A percentile compares a stretch with the other conserved stretches of the same genome.
phyloP scores from a whole-genome alignment of 768 basidiomycete genomes.

The Boletales sp. region DNA sequence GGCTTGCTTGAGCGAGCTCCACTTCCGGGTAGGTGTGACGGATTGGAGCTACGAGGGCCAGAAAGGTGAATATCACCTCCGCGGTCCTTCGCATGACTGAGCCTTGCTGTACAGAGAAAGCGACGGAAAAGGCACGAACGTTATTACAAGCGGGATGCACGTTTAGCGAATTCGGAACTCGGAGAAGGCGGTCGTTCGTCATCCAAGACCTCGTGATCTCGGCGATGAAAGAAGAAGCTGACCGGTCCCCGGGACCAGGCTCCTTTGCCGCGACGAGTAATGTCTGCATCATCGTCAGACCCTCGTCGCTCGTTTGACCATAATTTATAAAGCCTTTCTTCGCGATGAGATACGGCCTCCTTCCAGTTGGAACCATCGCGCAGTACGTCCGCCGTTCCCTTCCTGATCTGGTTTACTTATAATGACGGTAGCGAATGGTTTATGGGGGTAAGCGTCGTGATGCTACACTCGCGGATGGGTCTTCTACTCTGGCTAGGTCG shows the following conservation, averaged over 20 bases:
- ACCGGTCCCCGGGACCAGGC: constrained; percentile 48
- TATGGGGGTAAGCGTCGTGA: constrained; percentile 62
- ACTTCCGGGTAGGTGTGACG: constrained; percentile 69
- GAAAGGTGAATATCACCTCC: constrained; percentile 46
- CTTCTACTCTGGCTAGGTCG: constrained; percentile 48
- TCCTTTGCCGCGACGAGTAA: constrained; percentile 76
- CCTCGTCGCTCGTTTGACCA: background rate
- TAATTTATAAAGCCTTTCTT: constrained; percentile 60
- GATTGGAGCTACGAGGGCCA: constrained; percentile 89
- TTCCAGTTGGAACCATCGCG: constrained; percentile 78
- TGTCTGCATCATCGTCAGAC: constrained; percentile 40
- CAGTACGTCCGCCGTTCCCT: constrained; percentile 53
- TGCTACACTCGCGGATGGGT: background rate
- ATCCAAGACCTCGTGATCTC: constrained; percentile 77
- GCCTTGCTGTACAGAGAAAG: constrained; percentile 47
- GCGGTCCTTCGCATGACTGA: background rate
- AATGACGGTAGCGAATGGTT: constrained; percentile 70
- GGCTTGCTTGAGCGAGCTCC: constrained; percentile 87
- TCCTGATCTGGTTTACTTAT: constrained; percentile 1
- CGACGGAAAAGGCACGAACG: constrained; percentile 65
- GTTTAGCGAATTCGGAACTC: constrained; percentile 87
- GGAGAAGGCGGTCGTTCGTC: constrained; percentile 69
- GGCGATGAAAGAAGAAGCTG: constrained; percentile 62
- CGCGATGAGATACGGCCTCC: constrained; percentile 68
- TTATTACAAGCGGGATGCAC: constrained; percentile 62